Base-by-base conservation (phyloP, 1,139 yeast species). In the Petasospora fabianii region DNA sequence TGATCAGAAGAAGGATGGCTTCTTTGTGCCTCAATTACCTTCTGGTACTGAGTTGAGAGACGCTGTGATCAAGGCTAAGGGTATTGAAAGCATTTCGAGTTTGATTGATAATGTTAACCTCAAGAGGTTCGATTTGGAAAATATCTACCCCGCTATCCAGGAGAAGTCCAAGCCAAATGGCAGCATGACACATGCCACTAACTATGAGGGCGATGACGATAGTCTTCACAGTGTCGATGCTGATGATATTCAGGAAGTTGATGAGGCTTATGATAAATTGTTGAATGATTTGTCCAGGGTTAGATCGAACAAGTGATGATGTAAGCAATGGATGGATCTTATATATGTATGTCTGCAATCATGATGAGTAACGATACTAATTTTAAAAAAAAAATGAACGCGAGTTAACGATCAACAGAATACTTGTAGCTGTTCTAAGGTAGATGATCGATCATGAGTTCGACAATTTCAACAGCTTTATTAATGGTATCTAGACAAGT, bases 1-100 rank as follows among this genome's bases (percentile, higher is more conserved):
- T 32, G 41, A 41, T 29, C 40, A 30, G 19, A 39, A 19, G 29
- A 36, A 33, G 8, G 28, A 14, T n/a, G 44, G 27, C 3, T 41
- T 39, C 24, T 35, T 43, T 26, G 49, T 51, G 9, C 56, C 63
- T 3, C 64, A 61, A 36, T 66, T 83, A 36, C 90, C 90, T 1
- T 77, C 90, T 0, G 95, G 95, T 15, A 71, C 80, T 3, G 88
- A 84, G 55, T 65, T 85, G 29, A 68, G 95, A 44, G 85, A 81
- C 45, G 88, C 92, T 0, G 80, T 84, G 32, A 78, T 84, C 38
- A 76, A 77, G 41, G 90, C 90, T 4, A 84, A 84, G 54, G 94
- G 94, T 41, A 76, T 83, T 39, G 80, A 80, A 44, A 75, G 84
- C 15, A 84, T 84, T 6, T 72, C 74, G 12, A 87, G 83, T 43